Base-by-base conservation (phyloP, 2,329 filamentous ascomycete genomes). In the Coniochaeta pulveracea region DNA sequence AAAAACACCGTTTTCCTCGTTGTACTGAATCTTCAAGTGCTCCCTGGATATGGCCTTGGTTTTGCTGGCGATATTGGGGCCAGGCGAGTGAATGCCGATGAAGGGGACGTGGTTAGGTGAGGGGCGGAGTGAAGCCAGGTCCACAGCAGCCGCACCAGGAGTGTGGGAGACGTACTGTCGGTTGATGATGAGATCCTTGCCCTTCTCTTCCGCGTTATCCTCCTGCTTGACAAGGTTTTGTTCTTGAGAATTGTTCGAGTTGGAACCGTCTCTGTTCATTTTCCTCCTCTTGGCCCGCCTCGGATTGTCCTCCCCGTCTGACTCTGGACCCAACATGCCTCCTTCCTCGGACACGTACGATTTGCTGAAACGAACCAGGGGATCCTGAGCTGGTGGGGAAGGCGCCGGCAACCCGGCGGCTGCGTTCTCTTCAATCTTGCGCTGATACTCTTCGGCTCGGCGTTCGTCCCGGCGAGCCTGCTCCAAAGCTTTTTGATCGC, bases 21-120 rank as follows among this genome's bases (percentile, higher is more conserved):
- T 80, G 56, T 78, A 88, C 29, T 70, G 62, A 43, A 89, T 84
- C 46, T 76, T 78, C 31, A 84, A 61, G 51, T 89, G 83, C 44
- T 80, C 63, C 39, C 81, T 66, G 4, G 82, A 88, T 35, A 88
- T 86, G 33, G 70, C 72, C 48, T 80, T 82, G 33, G 81, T 83
- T 40, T 70, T 73, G 38, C 54, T 63, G 3, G 73, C 69, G 39
- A 74, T 72, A 31, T 72, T 63, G 5, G 69, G 69, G 2, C 70
- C 69, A 0, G 74, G 75, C 4, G 81, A 82, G 51, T 86, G 82
- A 27, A 88, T 83, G 21, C 74, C 73, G 31, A 86, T 66, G 37
- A 83, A 68, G 3, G 78, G 75, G 35, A 76, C 71, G 37, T 76
- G 66, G 39, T 69, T 56, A 0, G 74, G 72, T 16, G 74, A 72